Evolutionary conservation across 257 asterid species (phyloP).

Genomic region (Solanum appendiculatum): DNA sequence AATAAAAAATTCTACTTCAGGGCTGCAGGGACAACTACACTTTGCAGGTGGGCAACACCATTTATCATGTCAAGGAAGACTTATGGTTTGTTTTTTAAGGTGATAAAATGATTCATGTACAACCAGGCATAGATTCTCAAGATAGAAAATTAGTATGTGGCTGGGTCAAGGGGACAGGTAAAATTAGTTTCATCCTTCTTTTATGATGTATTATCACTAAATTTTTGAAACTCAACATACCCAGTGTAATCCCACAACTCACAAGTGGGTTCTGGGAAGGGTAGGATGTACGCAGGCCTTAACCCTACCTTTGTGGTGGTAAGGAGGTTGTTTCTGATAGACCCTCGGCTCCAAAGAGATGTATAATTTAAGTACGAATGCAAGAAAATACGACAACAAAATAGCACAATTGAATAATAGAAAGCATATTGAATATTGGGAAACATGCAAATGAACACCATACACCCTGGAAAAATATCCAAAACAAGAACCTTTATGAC

Average conservation of each 20-base stretch:
- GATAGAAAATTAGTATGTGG: neutral
- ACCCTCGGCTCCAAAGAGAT: neutral
- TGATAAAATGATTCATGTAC: neutral
- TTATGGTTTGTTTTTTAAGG: neutral
- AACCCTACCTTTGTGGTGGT: neutral
- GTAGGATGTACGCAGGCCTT: neutral
- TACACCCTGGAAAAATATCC: neutral
- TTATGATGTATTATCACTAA: neutral
- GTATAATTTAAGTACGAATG: neutral
- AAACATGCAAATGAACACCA: neutral
- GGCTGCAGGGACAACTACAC: neutral
- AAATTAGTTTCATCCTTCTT: neutral
- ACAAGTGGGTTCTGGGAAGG: neutral
- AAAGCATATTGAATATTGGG: neutral
- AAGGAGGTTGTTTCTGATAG: neutral
- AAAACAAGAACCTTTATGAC: neutral
- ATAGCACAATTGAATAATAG: neutral
- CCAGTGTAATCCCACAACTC: neutral
- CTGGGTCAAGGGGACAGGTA: neutral
- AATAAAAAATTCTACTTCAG: neutral
- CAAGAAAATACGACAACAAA: neutral
- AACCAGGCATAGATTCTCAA: neutral
- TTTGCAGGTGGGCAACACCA: neutral
- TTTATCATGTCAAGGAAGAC: neutral
- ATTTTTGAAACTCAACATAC: neutral